Evolutionary conservation across 192 early-diverging fungal species (phyloP), one percentile per base, ranked within the genome.

Genomic region (Coemansia sp.): DNA sequence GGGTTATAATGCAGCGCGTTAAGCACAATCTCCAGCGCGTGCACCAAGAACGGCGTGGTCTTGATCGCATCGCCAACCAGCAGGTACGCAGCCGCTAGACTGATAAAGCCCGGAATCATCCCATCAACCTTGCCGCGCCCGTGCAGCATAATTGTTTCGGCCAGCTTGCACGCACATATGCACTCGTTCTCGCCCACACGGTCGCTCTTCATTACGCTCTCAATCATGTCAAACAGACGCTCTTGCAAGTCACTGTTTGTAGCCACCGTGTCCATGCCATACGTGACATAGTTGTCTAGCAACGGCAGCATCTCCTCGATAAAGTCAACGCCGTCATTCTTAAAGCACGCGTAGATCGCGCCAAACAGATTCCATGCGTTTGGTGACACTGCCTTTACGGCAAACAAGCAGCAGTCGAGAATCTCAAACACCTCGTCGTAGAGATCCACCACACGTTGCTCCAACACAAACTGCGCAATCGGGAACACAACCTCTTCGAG

Each of bases 1-100:
- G 95, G 92, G 68, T 94, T 96, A 83, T 97, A 97, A 72, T 90
- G 91, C 39, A 97, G 43, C 35, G 85, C 84, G 65, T 97, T 96
- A 68, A 97, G 83, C 29, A 93, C 82, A 43, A 93, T 73, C 76
- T 94, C 94, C 43, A 93, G 76, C 54, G 85, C 78, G 63, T 92
- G 84, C 47, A 95, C 88, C 54, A 86, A 84, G 76, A 94, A 91
- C 51, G 79, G 75, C 25, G 71, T 58, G 3, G 88, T 87, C 74
- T 88, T 84, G 69, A 88, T 86, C 43, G 84, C 83, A 37, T 86
- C 82, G 53, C 62, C 70, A 24, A 83, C 82, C 45, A 79, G 79
- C 22, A 95, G 72, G 38, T 88, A 88, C 15, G 84, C 71, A 58
- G 89, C 86, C 2, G 86, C 88, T 12, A 92, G 64, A 56, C 79